Evolutionary conservation across 768 basidiomycete genomes (phyloP).

Genomic region (Amanita pseudoporphyria): DNA sequence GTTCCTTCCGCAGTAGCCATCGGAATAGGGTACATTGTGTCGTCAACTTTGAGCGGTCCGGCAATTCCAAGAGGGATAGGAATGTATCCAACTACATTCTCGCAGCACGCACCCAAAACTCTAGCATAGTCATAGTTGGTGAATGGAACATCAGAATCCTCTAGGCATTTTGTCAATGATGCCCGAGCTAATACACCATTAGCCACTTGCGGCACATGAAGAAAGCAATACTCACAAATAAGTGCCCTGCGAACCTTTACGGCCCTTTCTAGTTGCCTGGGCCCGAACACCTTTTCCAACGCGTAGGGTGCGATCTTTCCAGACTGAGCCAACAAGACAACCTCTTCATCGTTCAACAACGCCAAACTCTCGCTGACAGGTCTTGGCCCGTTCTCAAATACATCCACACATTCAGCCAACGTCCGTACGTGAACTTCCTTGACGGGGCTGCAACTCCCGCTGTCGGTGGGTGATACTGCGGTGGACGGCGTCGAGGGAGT

Average conservation of each 20-base stretch:
- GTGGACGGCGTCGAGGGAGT: constrained; percentile 7
- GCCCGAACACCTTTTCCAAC: constrained; percentile 84
- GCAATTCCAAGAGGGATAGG: constrained; percentile 95
- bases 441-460: neutral
- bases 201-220: neutral
- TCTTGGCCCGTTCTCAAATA: constrained; percentile 68
- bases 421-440: constrained; percentile 29
- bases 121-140: constrained; percentile 86
- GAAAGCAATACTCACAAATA: constrained; percentile 57
- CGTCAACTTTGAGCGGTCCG: constrained; percentile 90
- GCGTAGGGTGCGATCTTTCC: constrained; percentile 95
- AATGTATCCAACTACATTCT: constrained; percentile 97
- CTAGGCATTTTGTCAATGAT: constrained; percentile 75
- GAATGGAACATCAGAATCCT: constrained; percentile 75
- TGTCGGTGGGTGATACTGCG: constrained; percentile 1
- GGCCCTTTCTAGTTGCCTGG: constrained; percentile 66
- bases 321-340: constrained; percentile 78
- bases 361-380: constrained; percentile 47
- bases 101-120: constrained; percentile 95
- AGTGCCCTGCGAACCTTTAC: constrained; percentile 80
- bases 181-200: constrained; percentile 56
- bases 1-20: constrained; percentile 99
- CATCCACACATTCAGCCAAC: constrained; percentile 67
- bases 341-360: constrained; percentile 82
- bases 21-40: constrained; percentile 76